Evolutionary conservation across 2,329 filamentous ascomycete species (phyloP), one percentile per base, ranked within the genome.

Genomic region (Cladophialophora immunda): DNA sequence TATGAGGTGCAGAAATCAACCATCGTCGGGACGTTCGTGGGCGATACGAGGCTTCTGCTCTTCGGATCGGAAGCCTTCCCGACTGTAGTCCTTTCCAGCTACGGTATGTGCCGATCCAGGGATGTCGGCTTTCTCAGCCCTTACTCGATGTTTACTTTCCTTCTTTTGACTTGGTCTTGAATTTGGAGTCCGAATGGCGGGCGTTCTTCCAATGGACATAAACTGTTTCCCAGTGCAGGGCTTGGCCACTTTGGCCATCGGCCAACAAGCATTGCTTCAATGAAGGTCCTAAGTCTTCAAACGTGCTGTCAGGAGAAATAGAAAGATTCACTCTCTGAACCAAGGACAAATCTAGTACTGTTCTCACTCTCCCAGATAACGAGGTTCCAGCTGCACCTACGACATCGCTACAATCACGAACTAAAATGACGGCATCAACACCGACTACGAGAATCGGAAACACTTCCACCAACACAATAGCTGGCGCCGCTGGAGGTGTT

Each of bases 401-500:
- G 19, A 6, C 41, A 22, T 3, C 19, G 6, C 19, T 47, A 11
- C 41, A 11, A 47, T 0, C 41, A 47, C 41, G 41, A 47, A 47
- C 11, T 22, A 22, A 19, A 11, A 47, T 47, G 41, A 22, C 41
- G 2, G 41, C 41, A n/a, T 7, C 52, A n/a, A 32, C 25, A 17
- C 25, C 45, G 5, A 17, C 45, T 52, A 17, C 58, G 8, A 29
- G 34, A 7, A 11, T 32, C 5, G 38, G 52, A 3, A 30, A 8
- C 3, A 38, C 47, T 32, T 47, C 53, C 11, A 30, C 65, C 8
- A 64, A 67, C 47, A 36, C 59, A 11, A 25, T 64, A 13, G 65
- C 65, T 19, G 65, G 65, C 6, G 45, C 53, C 4, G 58, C 59
- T 2, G 65, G 65, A n/a, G 60, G 65, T 9, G 41, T 63, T 27